Evolutionary conservation across 768 basidiomycete species (phyloP), one percentile per base, ranked within the genome.

Genomic region (Tricholoma sp.): DNA sequence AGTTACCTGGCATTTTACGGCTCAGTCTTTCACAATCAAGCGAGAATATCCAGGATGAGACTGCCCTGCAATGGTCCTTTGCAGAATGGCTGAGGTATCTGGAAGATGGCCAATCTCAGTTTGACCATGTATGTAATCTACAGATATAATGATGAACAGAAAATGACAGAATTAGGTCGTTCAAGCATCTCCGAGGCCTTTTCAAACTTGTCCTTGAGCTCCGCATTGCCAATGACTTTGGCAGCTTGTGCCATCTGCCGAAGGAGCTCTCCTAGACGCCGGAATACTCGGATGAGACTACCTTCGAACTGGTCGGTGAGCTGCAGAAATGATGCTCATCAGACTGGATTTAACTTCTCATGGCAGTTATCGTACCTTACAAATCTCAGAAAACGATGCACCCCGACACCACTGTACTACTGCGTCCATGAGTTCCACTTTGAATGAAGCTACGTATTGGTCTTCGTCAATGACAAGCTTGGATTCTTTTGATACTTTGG

Each of bases 331-430:
- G 32, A 42, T 42, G n/a, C 60, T 57, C 8, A 39, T 52, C 31
- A 34, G 37, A 47, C 12, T 28, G 47, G 39, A 5, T 41, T 20
- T 17, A 18, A 10, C 17, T 24, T 49, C 10, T 50, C 29, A 54
- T 17, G 20, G 10, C 3, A 24, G 47, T 41, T 4, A 7, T 63
- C 80, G 31, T 42, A 91, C 95, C 84, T 97, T 97, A 82, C 91
- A 94, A 55, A 98, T 94, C 24, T 99, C 96, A 1, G 89, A 78
- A 72, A 99, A 99, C 28, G 91, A 92, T 13, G 94, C 91, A 4
- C 97, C 97, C n/a, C 92, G 85, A 74, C 96, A 98, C 97, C 97
- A 99, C 59, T 94, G 90, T 34, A 94, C 80, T 9, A 98, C 97
- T 0, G 91, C 92, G 61, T 98, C 97, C 94, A 98, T 99, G 50